Evolutionary conservation across 371 early-diverging fungal species (phyloP), one percentile per base, ranked within the genome.

Genomic region (Mycotypha africana): DNA sequence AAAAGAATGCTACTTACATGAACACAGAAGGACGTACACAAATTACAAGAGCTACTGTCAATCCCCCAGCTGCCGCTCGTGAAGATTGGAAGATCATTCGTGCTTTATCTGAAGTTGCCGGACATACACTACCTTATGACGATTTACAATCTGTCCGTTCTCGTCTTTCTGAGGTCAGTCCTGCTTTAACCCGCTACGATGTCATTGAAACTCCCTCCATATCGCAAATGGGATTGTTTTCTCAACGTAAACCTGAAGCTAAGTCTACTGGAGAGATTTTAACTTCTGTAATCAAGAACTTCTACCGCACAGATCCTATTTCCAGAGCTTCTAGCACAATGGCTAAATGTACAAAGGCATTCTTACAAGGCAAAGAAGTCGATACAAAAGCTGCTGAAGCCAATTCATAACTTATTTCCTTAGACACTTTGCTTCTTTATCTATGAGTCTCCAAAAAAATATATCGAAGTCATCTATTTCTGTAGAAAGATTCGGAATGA

Each of bases 21-120:
- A 96, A 94, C 81, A 94, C 95, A 16, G 97, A 97, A 66, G 97
- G 97, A 35, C 89, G 96, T 39, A 69, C 93, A 39, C 95, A 96
- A 63, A 70, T 81, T 53, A 93, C 97, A 6, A 84, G 94, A 41
- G 92, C 93, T 38, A 93, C 96, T 16, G 94, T 96, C 20, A 80
- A 88, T 41, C 85, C 93, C 42, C 94, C 95, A 7, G 86, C 82
- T 22, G 91, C 84, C 36, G 91, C 96, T 14, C 92, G 96, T 51
- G 97, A 95, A 56, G 97, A 96, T 78, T 97, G 97, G 97, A 92
- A 92, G 85, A 94, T 97, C 47, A 76, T 97, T 49, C 89, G 97
- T 45, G 97, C 97, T 7, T 74, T 97, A 39, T 92, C 95, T 9
- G 96, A 97, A 67, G 80, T 93, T 14, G 75, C 84, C 20, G 95